These are phyloP conservation scores for Backusella psychrophila DNA, from an alignment of 192 early-diverging fungal genomes.

Conservation along the genomic window DNA sequence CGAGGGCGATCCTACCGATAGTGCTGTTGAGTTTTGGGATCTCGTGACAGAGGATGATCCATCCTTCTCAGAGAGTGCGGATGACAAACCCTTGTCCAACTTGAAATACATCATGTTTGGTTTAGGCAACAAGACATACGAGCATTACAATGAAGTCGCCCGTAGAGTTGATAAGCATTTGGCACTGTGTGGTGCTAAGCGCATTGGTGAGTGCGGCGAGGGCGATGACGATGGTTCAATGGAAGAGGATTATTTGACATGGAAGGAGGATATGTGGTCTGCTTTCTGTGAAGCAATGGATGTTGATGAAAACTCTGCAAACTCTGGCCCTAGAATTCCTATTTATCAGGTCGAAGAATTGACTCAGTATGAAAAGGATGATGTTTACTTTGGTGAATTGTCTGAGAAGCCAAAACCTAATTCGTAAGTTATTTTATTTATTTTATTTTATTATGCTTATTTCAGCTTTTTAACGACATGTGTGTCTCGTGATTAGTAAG, in stretches of 20 bases:
- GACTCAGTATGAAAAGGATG: conserved; percentile 26
- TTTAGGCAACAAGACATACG: conserved; percentile 89
- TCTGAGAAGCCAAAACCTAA: conserved; percentile 31
- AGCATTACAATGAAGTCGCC: conserved; percentile 85
- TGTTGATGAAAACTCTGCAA: conserved; percentile 50
- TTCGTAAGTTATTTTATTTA: background rate
- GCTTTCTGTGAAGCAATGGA: conserved; percentile 72
- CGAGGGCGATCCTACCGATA: conserved; percentile 99
- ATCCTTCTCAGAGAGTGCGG: conserved; percentile 60
- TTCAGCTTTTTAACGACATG: background rate
- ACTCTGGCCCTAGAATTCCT: conserved; percentile 15
- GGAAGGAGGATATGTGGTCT: conserved; percentile 88
- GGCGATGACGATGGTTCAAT: conserved; percentile 96
- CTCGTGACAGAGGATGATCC: conserved; percentile 72
- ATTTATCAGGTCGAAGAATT: conserved; percentile 55
- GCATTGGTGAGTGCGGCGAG: conserved; percentile 80
- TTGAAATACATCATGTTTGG: conserved; percentile 74
- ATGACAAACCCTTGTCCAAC: conserved; percentile 51
- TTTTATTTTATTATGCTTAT: background rate
- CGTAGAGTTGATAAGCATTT: conserved; percentile 69
- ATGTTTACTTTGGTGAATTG: conserved; percentile 53
- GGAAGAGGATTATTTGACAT: conserved; percentile 95
- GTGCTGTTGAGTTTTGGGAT: conserved; percentile 93
- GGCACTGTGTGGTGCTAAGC: conserved; percentile 70
- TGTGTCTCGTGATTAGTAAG: conserved; percentile 28